Evolutionary conservation across 306 rosid species (phyloP).

Genomic region (Cucumis melo): DNA sequence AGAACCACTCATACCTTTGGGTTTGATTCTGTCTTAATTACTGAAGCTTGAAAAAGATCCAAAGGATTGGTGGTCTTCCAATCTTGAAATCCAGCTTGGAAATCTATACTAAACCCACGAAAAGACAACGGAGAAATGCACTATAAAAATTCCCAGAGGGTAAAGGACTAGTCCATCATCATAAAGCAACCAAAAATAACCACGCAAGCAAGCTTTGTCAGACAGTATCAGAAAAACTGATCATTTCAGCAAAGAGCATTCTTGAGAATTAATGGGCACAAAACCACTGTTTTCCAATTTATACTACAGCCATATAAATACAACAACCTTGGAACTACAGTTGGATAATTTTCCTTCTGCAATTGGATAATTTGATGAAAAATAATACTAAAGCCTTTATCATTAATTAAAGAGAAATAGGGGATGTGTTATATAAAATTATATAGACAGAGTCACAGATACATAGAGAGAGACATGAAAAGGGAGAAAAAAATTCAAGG

Average conservation of each 20-base stretch:
- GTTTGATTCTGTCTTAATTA: constrained; percentile 60
- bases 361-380: not conserved
- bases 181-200: not conserved
- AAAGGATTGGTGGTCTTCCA: constrained; percentile 71
- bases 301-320: not conserved
- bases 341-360: not conserved
- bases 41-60: constrained; percentile 79
- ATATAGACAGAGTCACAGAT: not conserved
- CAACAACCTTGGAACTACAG: not conserved
- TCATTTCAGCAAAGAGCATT: not conserved
- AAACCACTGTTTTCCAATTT: not conserved
- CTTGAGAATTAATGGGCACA: not conserved
- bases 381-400: not conserved
- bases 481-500: not conserved
- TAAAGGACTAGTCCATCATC: not conserved
- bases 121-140: constrained; percentile 13
- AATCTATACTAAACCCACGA: constrained; percentile 77
- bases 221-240: not conserved
- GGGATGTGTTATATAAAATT: not conserved
- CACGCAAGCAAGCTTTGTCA: not conserved
- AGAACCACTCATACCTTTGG: constrained; percentile 48
- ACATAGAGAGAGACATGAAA: not conserved
- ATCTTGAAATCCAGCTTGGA: constrained; percentile 65
- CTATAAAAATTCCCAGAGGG: constrained; percentile 15
- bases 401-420: not conserved